A percentile compares a stretch with the other conserved stretches of the same genome.
phyloP scores from a whole-genome alignment of 2,329 filamentous ascomycete genomes.

The Thielaviopsis punctulata region DNA sequence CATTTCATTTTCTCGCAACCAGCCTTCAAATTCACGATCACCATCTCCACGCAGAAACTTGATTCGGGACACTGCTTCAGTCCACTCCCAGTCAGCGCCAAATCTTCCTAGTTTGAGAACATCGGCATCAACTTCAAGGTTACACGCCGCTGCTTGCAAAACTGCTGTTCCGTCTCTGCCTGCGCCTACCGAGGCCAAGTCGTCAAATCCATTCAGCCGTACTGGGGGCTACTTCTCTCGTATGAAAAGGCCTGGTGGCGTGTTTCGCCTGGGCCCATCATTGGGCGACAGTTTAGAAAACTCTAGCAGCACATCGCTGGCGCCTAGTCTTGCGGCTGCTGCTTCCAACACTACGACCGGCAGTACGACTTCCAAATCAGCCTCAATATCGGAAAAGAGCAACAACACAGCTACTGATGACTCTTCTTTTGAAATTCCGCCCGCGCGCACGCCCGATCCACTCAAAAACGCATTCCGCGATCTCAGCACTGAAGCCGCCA shows the following conservation, averaged over 20 bases:
- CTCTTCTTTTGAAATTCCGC: slow-evolving; percentile 28
- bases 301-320: slow-evolving; percentile 28
- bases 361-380: slow-evolving; percentile 23
- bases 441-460: slow-evolving; percentile 27
- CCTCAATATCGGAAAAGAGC: slow-evolving; percentile 22
- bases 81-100: slow-evolving; percentile 11
- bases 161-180: neutral
- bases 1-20: slow-evolving; percentile 8
- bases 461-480: slow-evolving; percentile 38
- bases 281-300: slow-evolving; percentile 22
- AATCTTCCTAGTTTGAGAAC: slow-evolving; percentile 8
- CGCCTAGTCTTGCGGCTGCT: slow-evolving; percentile 26
- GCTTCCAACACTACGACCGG: slow-evolving; percentile 21
- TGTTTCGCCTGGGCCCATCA: slow-evolving; percentile 24
- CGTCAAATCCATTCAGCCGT: slow-evolving; percentile 24
- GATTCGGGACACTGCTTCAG: slow-evolving; percentile 2
- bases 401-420: slow-evolving; percentile 25
- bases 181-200: slow-evolving; percentile 12
- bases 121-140: slow-evolving; percentile 7
- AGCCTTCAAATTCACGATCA: slow-evolving; percentile 10
- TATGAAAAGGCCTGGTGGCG: slow-evolving; percentile 27
- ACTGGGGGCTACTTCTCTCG: slow-evolving; percentile 33
- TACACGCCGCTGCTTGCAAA: slow-evolving; percentile 3
- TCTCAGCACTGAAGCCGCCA: slow-evolving; percentile 30
- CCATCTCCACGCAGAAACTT: slow-evolving; percentile 10